Conservation (phyloP, 2,329 filamentous ascomycete species). For the Bipolaris gigantea region DNA sequence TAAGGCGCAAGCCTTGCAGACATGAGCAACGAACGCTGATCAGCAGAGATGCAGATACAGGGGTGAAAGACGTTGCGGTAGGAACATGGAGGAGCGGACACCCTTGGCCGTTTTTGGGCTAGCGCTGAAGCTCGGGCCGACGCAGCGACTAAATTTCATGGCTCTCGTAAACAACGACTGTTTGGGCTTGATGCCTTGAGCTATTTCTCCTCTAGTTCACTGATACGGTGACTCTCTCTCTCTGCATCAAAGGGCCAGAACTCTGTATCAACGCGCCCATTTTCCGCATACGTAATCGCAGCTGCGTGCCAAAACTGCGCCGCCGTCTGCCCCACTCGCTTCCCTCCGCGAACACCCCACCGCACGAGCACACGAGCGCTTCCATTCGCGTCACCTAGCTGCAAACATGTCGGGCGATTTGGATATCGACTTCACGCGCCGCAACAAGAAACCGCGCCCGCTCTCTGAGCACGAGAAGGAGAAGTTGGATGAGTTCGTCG, state of each 20-base stretch:
- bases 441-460: conserved; percentile 82
- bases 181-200: conserved; percentile 22
- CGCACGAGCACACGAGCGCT: conserved; percentile 39
- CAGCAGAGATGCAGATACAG: conserved; percentile 14
- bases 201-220: conserved; percentile 18
- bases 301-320: not conserved
- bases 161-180: conserved; percentile 31
- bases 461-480: conserved; percentile 80
- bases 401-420: conserved; percentile 41
- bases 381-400: conserved; percentile 5
- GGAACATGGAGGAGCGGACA: conserved; percentile 17
- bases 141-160: conserved; percentile 27
- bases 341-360: conserved; percentile 23
- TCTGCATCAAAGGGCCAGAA: not conserved
- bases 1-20: not conserved
- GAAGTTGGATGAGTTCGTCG: conserved; percentile 85
- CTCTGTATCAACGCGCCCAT: conserved; percentile 1
- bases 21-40: conserved; percentile 6
- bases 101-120: conserved; percentile 12
- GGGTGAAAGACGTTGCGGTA: conserved; percentile 13
- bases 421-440: conserved; percentile 79
- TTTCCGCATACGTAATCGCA: conserved; percentile 2
- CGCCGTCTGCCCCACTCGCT: conserved; percentile 22
- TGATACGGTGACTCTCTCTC: not conserved
- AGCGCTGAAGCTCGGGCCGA: conserved; percentile 14